These are phyloP conservation scores for Clonostachys rosea DNA, from an alignment of 2,329 filamentous ascomycete species.

Conservation along the genomic window DNA sequence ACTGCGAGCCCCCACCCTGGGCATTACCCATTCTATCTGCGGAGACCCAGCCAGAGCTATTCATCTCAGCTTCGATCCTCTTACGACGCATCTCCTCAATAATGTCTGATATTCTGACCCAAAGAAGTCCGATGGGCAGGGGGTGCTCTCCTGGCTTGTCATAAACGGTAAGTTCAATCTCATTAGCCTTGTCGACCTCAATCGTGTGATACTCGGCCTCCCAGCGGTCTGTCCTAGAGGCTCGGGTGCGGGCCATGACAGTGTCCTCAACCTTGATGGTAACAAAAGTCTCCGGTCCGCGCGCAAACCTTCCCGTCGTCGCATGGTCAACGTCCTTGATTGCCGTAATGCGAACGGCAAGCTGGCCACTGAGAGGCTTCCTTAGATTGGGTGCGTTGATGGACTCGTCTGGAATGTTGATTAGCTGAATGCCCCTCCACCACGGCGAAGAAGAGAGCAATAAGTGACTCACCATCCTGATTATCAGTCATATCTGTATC, in stretches of 20 bases:
- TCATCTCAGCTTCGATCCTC: constrained; percentile 94
- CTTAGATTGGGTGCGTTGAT: constrained; percentile 92
- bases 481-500: constrained; percentile 79
- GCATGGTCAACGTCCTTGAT: constrained; percentile 96
- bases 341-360: constrained; percentile 79
- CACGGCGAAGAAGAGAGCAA: not conserved
- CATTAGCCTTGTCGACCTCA: constrained; percentile 96
- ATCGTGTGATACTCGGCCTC: constrained; percentile 87
- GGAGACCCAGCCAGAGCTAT: constrained; percentile 92
- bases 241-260: constrained; percentile 81
- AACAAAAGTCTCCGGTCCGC: constrained; percentile 92
- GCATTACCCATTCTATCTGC: constrained; percentile 84
- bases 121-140: constrained; percentile 89
- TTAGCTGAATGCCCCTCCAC: not conserved
- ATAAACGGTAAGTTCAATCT: constrained; percentile 96
- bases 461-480: constrained; percentile 64
- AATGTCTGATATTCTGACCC: constrained; percentile 95
- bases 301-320: constrained; percentile 75
- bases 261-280: constrained; percentile 96
- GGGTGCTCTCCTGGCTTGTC: constrained; percentile 90
- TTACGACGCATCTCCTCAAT: constrained; percentile 96
- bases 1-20: constrained; percentile 42
- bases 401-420: constrained; percentile 69
- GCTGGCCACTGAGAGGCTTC: constrained; percentile 89
- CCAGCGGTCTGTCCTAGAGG: constrained; percentile 85